phyloP scores from a whole-genome alignment of 495 filamentous ascomycete species.

The Xylaria intraflava region DNA sequence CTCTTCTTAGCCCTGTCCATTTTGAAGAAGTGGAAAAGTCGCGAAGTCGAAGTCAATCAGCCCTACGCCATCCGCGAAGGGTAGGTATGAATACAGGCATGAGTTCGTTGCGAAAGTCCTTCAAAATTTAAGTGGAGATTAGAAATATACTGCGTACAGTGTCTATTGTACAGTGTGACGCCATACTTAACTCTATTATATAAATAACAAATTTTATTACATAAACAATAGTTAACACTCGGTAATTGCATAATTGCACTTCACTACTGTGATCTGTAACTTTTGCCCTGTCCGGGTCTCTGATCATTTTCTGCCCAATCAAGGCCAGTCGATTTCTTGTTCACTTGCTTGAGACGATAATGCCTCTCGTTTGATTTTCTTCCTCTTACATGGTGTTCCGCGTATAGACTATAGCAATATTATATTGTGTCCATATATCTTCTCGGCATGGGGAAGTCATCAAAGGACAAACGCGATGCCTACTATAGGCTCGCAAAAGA shows the following conservation, averaged over 20 bases:
- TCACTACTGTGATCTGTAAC: too few relatives aligned
- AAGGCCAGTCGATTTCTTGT: too few relatives aligned
- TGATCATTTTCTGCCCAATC: too few relatives aligned
- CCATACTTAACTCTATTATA: too few relatives aligned
- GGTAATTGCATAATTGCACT: too few relatives aligned
- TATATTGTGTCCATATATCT: background rate
- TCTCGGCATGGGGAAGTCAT: constrained; percentile 84
- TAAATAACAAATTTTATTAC: too few relatives aligned
- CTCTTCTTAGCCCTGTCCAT: constrained; percentile 40
- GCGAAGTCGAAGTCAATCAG: background rate
- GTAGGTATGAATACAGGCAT: background rate
- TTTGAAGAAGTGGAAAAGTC: background rate
- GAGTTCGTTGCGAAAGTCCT: constrained; percentile 14
- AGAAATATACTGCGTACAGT: too few relatives aligned
- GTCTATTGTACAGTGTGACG: too few relatives aligned
- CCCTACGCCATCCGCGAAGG: background rate
- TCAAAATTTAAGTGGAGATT: too few relatives aligned
- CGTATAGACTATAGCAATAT: background rate
- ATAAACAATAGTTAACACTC: too few relatives aligned
- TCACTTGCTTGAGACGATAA: too few relatives aligned
- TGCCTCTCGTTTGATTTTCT: background rate
- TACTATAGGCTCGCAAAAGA: constrained; percentile 98
- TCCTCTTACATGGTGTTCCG: background rate
- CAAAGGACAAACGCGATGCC: constrained; percentile 96
- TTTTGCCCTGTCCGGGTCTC: too few relatives aligned